These are phyloP conservation scores for Pythium scleroteichum DNA, from an alignment of 352 stramenopile genomes.

Conservation along the genomic window DNA sequence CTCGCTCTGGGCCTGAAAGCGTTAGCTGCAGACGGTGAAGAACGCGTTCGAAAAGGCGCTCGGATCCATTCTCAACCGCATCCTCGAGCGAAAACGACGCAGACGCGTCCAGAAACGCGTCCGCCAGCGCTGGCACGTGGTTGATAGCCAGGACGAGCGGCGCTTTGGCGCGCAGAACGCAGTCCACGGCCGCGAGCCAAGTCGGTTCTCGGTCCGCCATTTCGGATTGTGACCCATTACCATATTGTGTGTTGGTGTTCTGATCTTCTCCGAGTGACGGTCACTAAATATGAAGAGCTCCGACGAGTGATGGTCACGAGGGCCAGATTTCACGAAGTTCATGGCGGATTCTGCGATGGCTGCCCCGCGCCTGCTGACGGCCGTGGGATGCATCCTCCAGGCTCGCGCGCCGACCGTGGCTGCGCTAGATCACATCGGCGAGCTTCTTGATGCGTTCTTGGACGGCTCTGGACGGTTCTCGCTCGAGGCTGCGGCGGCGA, in stretches of 20 bases:
- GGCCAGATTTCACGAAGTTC: no score
- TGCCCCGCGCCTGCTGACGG: constrained; percentile 6
- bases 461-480: constrained; percentile 20
- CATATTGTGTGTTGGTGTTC: no score
- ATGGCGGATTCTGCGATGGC: no score
- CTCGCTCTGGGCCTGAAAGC: neutral
- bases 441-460: constrained; percentile 15
- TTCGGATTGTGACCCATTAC: no score
- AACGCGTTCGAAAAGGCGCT: constrained; percentile 11
- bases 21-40: neutral
- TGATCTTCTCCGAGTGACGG: constrained; percentile 9
- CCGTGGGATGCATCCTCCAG: constrained; percentile 15
- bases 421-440: constrained; percentile 13
- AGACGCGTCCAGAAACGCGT: constrained; percentile 10
- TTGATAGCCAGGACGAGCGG: neutral
- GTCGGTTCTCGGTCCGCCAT: neutral
- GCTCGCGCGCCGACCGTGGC: constrained; percentile 1
- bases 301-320: neutral
- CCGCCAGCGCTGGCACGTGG: constrained; percentile 3
- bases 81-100: neutral
- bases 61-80: neutral
- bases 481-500: constrained; percentile 5
- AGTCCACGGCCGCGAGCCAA: constrained; percentile 10
- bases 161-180: constrained; percentile 8
- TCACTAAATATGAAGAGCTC: neutral